Evolutionary conservation across 108 stramenopile genomes (phyloP), one percentile per base, ranked within the genome.

Genomic region (Poteriospumella lacustris): DNA sequence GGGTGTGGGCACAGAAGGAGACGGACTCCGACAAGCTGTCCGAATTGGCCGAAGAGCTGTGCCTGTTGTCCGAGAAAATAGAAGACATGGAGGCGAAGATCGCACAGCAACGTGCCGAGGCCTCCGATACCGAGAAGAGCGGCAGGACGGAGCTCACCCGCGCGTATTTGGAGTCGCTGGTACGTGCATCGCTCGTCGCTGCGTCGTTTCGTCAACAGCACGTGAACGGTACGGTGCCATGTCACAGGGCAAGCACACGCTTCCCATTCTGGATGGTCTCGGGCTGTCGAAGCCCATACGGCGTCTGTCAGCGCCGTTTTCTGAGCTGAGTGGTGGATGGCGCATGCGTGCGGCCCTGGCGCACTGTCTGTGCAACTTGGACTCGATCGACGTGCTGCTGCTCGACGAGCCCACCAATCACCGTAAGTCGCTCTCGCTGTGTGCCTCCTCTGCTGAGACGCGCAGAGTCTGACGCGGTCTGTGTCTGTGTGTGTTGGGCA

Each of bases 331-430:
- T 64, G 70, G 70, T 56, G 70, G 70, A 42, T 73, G 70, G 70
- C 26, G 70, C 5, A 42, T 73, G 41, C 5, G 70, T 5, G 70
- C 47, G 26, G 36, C 43, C 9, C 41, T 73, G 42, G 70, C 70
- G 33, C 31, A 26, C 26, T 5, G 3, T 26, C 41, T 73, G 5
- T 34, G 28, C 24, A 31, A 31, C 5, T 19, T 42, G 26, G 12
- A 26, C 5, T 5, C 26, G 15, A 33, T 33, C 41, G 70, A 73
- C 36, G 47, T 73, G 3, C 42, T 73, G 28, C 41, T 73, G 5
- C 41, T 73, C 3, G 70, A 73, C 24, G 70, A 73, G 42, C 40
- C 70, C 26, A 73, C 70, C 15, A 73, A 73, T 24, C 70, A 73
- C 47, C 36, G 60, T 64, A 64, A 64, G 60, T 64, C 29, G 24